These are phyloP conservation scores for Sesbania bispinosa DNA, from an alignment of 306 rosid species.

Conservation along the genomic window DNA sequence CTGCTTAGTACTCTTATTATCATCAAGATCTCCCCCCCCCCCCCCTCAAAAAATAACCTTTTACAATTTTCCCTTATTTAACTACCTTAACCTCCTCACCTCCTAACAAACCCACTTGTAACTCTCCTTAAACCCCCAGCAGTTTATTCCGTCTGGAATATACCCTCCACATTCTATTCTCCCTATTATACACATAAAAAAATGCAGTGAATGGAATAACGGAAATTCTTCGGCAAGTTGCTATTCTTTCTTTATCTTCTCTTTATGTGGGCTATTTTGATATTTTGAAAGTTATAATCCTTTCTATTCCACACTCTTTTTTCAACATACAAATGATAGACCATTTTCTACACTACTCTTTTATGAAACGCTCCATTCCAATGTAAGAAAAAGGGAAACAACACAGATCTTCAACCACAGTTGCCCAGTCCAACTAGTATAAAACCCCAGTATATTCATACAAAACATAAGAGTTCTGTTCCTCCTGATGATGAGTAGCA, in stretches of 20 bases:
- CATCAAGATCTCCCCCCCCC: not conserved
- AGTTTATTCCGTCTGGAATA: not conserved
- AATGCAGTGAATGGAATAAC: not conserved
- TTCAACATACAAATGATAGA: not conserved
- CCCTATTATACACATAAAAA: not conserved
- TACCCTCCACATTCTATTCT: not conserved
- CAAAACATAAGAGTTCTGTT: not conserved
- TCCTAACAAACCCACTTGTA: not conserved
- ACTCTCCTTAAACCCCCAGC: not conserved
- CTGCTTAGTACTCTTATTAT: not conserved
- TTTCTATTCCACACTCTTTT: not conserved
- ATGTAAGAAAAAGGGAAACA: not conserved
- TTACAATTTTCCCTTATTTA: not conserved
- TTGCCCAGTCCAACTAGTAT: slow-evolving; percentile 13
- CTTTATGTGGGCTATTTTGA: not conserved
- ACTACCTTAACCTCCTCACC: not conserved
- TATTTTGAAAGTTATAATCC: not conserved
- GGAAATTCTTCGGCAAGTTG: not conserved
- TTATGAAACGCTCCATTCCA: not conserved
- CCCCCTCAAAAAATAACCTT: too few relatives aligned
- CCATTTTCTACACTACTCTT: not conserved
- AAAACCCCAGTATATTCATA: not conserved
- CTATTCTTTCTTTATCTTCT: not conserved
- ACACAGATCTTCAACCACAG: not conserved
- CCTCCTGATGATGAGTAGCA: not conserved